Evolutionary conservation across 352 stramenopile species (phyloP), one percentile per base, ranked within the genome.

Genomic region (Pythium coloratum): DNA sequence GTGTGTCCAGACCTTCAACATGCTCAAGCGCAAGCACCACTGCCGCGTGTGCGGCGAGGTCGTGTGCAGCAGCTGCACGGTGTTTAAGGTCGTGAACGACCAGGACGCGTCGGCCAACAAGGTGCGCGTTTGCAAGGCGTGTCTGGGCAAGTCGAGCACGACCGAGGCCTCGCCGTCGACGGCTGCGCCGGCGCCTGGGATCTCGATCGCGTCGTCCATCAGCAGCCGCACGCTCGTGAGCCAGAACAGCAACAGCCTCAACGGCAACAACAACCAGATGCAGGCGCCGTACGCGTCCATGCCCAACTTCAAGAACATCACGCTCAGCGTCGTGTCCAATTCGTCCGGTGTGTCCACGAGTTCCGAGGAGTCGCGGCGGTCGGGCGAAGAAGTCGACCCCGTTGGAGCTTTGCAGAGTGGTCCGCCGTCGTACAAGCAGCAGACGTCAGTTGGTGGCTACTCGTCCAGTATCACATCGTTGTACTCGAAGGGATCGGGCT

Each of bases 11-110:
- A 77, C 80, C 0, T 96, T 96, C 30, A 70, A 78, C 30, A 84
- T 95, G 78, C 68, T 96, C n/a, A 88, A 87, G 64, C 80, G 88
- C 34, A 85, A 86, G 28, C 89, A 96, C 63, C 89, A 96, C 68
- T 96, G 89, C 55, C 84, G 89, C 40, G 83, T 93, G 12, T 96
- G 89, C 53, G 89, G 89, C 4, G 87, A 94, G 64, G 87, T 96
- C n/a, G 87, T 96, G 18, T 96, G 89, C 57, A 82, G 81, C 0
- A 75, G 76, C 8, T 94, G 86, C 62, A 92, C 86, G 0, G 83
- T 91, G 62, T 92, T 92, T 62, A 94, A 92, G 58, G 66, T 86
- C 56, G 81, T 92, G 40, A 87, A 76, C 38, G 75, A 75, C 16
- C 76, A 88, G n/a, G 72, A 81, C 26, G 26, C 51, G 30, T 75